Percentiles rank a stretch among this genome's conserved stretches.
Evolutionary conservation across 768 basidiomycete genomes (phyloP).

Genomic region (Leccinum subtestaceum): DNA sequence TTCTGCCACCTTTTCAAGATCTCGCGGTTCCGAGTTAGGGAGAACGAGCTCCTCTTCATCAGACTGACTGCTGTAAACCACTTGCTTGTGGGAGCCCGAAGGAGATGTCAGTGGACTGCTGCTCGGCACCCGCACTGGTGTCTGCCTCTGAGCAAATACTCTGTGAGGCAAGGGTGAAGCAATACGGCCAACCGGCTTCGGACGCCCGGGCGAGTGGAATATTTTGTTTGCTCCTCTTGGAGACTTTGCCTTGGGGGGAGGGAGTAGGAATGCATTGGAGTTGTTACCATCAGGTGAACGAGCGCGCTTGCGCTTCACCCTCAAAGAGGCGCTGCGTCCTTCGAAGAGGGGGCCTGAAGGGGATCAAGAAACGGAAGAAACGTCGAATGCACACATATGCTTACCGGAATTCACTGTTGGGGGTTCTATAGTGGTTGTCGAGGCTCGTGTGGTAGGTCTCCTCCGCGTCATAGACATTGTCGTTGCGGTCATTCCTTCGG

Average conservation of each 20-base stretch:
- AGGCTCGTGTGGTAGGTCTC: slow-evolving; percentile 8
- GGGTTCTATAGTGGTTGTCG: neutral
- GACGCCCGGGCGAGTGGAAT: slow-evolving; percentile 5
- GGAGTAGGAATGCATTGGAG: neutral
- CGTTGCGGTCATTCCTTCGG: neutral
- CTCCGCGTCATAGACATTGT: slow-evolving; percentile 10
- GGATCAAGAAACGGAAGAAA: slow-evolving; percentile 1
- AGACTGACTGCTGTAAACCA: slow-evolving; percentile 65
- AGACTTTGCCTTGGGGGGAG: slow-evolving; percentile 18
- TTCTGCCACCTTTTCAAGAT: slow-evolving; percentile 33
- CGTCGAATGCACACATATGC: neutral
- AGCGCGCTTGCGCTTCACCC: slow-evolving; percentile 25
- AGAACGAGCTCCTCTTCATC: slow-evolving; percentile 57
- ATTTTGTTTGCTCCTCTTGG: slow-evolving; percentile 23
- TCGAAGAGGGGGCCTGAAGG: slow-evolving; percentile 13
- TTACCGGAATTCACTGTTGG: slow-evolving; percentile 19
- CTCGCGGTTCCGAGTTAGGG: slow-evolving; percentile 23
- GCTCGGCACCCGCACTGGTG: slow-evolving; percentile 2
- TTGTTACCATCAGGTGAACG: slow-evolving; percentile 22
- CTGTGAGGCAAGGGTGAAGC: slow-evolving; percentile 31
- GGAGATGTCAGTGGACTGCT: slow-evolving; percentile 14
- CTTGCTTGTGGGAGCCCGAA: slow-evolving; percentile 25
- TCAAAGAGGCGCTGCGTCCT: slow-evolving; percentile 12
- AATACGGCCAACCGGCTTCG: slow-evolving; percentile 9
- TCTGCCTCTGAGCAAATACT: slow-evolving; percentile 24